Evolutionary conservation across 2,329 filamentous ascomycete species (phyloP), one percentile per base, ranked within the genome.

Genomic region (Talaromyces pinophilus): DNA sequence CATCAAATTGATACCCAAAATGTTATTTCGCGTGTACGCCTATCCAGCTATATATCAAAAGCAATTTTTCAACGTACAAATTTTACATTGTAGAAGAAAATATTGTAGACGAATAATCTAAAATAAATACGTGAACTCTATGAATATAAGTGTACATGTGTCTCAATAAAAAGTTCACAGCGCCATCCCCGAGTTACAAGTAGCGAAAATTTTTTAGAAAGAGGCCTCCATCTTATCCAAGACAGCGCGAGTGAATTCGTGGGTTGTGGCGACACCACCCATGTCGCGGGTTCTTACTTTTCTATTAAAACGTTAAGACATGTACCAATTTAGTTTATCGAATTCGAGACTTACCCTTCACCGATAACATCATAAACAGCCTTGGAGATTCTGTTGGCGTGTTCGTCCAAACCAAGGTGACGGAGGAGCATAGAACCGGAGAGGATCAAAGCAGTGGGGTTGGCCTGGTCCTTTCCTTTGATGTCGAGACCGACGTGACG

Each of bases 401-500:
- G 95, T 81, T 98, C 93, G 78, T 99, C 94, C 62, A 99, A 90
- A 73, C 95, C 95, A 72, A 99, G 87, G 84, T 99, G 95, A 78
- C 95, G 91, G 80, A 99, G 87, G 75, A 99, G 90, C 95, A 99
- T 99, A 79, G 92, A 92, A 71, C 93, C 93, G 67, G 92, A 97
- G 70, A 99, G 90, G 73, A 99, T 88, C 85, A 99, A 86, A 71
- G 95, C 95, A 65, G 93, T 97, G 63, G 95, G 95, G 87, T 99
- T 99, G 72, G 95, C 95, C 85, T 98, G 93, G 83, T 97, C 93
- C 87, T 97, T 97, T 85, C 95, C 95, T 89, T 98, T 93, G 85
- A 99, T 99, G 81, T 99, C 95, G 60, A 99, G 90, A 83, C 95
- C 95, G 78, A 99, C 95, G 87, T 99, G 95, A 83, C 95, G 91